Evolutionary conservation across 2,329 filamentous ascomycete genomes (phyloP), one percentile per base, ranked within the genome.

Genomic region (Penicillium sp.): DNA sequence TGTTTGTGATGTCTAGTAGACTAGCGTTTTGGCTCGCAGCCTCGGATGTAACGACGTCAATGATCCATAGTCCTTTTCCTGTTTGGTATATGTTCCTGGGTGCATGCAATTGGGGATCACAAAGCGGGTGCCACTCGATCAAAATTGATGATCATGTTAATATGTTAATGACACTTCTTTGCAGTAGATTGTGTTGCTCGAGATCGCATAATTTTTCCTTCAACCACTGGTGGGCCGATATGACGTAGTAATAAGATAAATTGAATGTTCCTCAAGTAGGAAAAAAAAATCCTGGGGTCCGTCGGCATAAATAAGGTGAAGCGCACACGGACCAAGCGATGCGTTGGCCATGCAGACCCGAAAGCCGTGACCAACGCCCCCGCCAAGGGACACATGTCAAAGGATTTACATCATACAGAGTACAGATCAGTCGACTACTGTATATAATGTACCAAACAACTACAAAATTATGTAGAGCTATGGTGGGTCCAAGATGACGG

Each of bases 21-120:
- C 59, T 63, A 65, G 63, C 63, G 62, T 58, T 54, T 64, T 64
- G 70, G 65, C 67, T 75, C 71, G 67, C 73, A 60, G 65, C 69
- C 70, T 64, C 71, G 73, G 70, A 70, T 73, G 73, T 81, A 77
- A 82, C 76, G 78, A 83, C 73, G 75, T 77, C 79, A 73, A 83
- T 74, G 79, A 57, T 46, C 56, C 50, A 52, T 56, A 41, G 22
- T 45, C 56, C 27, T 52, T 35, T 52, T 45, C 27, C 31, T 35
- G 31, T 29, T 24, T 45, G 6, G 5, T 43, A 29, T 35, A 27
- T 50, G 6, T 8, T 46, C 33, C 33, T 49, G 52, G 56, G 49
- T 52, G 58, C 50, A 50, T 58, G 52, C 50, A 52, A 56, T 56
- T 48, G 49, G 48, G 22, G 51, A 47, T 46, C 35, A 35, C 46